Percentiles rank a stretch among this genome's conserved stretches.
Conservation (phyloP, 2,329 filamentous ascomycete genomes). For the Sclerotinia sclerotiorum region DNA sequence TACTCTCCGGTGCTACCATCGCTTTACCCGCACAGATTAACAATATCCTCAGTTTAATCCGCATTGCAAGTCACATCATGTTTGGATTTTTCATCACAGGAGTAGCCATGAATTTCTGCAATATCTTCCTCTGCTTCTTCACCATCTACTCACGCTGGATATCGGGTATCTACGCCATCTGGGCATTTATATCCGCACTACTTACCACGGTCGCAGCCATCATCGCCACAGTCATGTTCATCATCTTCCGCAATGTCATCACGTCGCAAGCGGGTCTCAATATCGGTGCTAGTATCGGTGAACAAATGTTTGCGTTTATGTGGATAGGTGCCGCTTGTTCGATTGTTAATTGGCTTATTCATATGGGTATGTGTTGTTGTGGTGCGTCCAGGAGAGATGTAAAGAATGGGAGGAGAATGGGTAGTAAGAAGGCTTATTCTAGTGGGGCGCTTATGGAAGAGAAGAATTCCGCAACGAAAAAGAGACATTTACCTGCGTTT, state of each 20-base stretch:
- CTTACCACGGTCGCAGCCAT: constrained; percentile 67
- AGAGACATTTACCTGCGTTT: constrained; percentile 26
- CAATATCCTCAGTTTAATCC: constrained; percentile 71
- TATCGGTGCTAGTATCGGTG: constrained; percentile 67
- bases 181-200: constrained; percentile 67
- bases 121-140: constrained; percentile 62
- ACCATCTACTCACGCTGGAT: constrained; percentile 50
- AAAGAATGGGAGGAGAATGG: constrained; percentile 36
- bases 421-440: constrained; percentile 35
- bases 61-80: constrained; percentile 78
- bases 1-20: constrained; percentile 80
- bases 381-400: constrained; percentile 46
- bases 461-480: constrained; percentile 13
- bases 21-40: constrained; percentile 73
- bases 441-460: constrained; percentile 31
- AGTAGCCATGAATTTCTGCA: constrained; percentile 66
- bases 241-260: constrained; percentile 77
- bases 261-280: constrained; percentile 71
- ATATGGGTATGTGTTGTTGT: constrained; percentile 77
- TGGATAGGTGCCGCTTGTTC: constrained; percentile 74
- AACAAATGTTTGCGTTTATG: constrained; percentile 81
- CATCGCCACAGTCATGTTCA: constrained; percentile 79
- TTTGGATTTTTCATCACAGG: constrained; percentile 81
- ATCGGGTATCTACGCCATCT: constrained; percentile 65
- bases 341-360: constrained; percentile 69